Percentiles rank a stretch among this genome's conserved stretches.
Evolutionary conservation across 2,329 filamentous ascomycete species (phyloP).

Genomic region (Kalaharituber pfeilii): DNA sequence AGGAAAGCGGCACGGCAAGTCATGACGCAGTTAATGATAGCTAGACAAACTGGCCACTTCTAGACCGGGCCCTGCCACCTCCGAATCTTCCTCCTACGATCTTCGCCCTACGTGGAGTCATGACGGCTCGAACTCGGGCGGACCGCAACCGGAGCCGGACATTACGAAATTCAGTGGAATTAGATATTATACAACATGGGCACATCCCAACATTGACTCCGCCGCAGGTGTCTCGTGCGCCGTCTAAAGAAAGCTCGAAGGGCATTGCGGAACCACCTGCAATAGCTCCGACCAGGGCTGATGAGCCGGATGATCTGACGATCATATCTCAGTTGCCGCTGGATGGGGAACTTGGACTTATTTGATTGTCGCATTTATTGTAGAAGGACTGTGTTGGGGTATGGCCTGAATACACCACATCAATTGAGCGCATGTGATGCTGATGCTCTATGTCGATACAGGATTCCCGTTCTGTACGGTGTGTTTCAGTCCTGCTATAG

Average conservation of each 20-base stretch:
- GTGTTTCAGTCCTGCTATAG: slow-evolving; percentile 33
- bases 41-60: too few species aligned
- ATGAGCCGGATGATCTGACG: slow-evolving; percentile 2
- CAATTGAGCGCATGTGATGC: background rate
- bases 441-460: slow-evolving; percentile 7
- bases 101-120: background rate
- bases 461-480: slow-evolving; percentile 28
- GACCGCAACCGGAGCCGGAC: background rate
- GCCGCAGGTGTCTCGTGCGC: background rate
- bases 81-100: too few species aligned
- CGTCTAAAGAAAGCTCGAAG: background rate
- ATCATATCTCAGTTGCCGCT: slow-evolving; percentile 28
- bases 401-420: slow-evolving; percentile 12
- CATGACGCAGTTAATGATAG: too few species aligned
- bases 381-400: slow-evolving; percentile 40
- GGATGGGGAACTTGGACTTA: slow-evolving; percentile 38
- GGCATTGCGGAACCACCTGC: background rate
- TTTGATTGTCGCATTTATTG: slow-evolving; percentile 34
- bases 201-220: background rate
- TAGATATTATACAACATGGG: background rate
- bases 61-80: too few species aligned
- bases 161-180: background rate
- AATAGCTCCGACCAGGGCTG: background rate
- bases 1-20: too few species aligned
- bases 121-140: background rate